A percentile compares a stretch with the other conserved stretches of the same genome.
Evolutionary conservation across 495 filamentous ascomycete genomes (phyloP).

Genomic region (Melanomma pulvis-pyrius): DNA sequence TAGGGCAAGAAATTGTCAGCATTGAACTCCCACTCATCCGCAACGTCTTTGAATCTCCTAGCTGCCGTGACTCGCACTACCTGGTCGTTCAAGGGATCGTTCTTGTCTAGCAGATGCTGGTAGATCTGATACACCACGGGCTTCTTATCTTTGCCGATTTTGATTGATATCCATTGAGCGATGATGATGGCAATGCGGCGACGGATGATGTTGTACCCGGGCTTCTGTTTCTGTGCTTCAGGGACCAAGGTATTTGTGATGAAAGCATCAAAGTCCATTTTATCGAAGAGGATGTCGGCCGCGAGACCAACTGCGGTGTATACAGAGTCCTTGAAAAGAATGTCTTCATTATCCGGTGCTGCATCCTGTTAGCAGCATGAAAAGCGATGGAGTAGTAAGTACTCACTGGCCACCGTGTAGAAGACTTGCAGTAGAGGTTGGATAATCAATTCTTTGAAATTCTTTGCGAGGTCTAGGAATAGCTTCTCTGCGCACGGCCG

Average conservation of each 20-base stretch:
- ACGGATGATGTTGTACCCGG: constrained; percentile 82
- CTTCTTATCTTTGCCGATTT: constrained; percentile 62
- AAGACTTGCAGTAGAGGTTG: constrained; percentile 80
- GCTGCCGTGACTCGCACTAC: constrained; percentile 92
- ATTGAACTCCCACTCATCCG: constrained; percentile 83
- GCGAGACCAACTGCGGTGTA: constrained; percentile 91
- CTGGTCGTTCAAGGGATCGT: constrained; percentile 80
- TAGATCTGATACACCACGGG: constrained; percentile 86
- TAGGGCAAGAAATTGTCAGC: constrained; percentile 71
- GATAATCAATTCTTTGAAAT: constrained; percentile 78
- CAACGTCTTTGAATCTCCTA: constrained; percentile 73
- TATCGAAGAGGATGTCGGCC: constrained; percentile 67
- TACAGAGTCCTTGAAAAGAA: constrained; percentile 86
- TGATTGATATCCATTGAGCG: constrained; percentile 84
- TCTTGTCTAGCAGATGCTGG: constrained; percentile 77
- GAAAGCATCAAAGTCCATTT: constrained; percentile 80
- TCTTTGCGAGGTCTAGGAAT: constrained; percentile 85
- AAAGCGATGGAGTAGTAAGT: not conserved
- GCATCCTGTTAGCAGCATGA: not conserved
- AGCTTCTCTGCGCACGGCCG: constrained; percentile 90
- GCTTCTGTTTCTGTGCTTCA: constrained; percentile 75
- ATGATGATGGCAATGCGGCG: constrained; percentile 85
- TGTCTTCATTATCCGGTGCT: constrained; percentile 64
- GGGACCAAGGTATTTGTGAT: constrained; percentile 71
- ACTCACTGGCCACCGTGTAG: constrained; percentile 66